Evolutionary conservation across 192 early-diverging fungal genomes (phyloP).

Genomic region (Chytriomyces hyalinus): DNA sequence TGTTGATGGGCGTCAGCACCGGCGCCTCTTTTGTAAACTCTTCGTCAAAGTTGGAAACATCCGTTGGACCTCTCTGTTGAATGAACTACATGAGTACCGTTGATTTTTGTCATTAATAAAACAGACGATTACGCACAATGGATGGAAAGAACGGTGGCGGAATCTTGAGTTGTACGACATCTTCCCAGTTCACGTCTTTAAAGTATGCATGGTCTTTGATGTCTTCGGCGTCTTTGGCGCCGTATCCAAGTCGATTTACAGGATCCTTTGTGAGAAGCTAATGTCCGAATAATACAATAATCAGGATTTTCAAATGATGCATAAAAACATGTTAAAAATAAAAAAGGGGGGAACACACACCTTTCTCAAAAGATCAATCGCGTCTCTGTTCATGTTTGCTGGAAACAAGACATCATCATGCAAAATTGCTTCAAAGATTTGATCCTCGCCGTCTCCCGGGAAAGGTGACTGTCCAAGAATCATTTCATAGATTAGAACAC

Average conservation of each 20-base stretch:
- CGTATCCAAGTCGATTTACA: conserved; percentile 79
- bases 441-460: conserved; percentile 93
- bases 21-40: conserved; percentile 97
- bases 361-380: conserved; percentile 89
- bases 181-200: conserved; percentile 94
- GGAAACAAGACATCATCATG: conserved; percentile 96
- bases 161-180: conserved; percentile 84
- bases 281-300: conserved; percentile 13
- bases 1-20: conserved; percentile 89
- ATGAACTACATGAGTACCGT: neutral
- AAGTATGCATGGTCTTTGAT: conserved; percentile 96
- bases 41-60: conserved; percentile 97
- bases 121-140: conserved; percentile 61
- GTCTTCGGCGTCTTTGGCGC: conserved; percentile 85
- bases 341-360: conserved; percentile 39
- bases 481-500: conserved; percentile 71
- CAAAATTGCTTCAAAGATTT: conserved; percentile 97
- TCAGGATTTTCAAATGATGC: conserved; percentile 2
- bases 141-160: conserved; percentile 91
- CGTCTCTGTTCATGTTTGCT: conserved; percentile 89
- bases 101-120: neutral
- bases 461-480: conserved; percentile 80
- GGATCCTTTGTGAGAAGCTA: conserved; percentile 90
- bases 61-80: conserved; percentile 66
- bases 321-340: neutral